Evolutionary conservation across 257 asterid species (phyloP).

Genomic region (Asclepias syriaca): DNA sequence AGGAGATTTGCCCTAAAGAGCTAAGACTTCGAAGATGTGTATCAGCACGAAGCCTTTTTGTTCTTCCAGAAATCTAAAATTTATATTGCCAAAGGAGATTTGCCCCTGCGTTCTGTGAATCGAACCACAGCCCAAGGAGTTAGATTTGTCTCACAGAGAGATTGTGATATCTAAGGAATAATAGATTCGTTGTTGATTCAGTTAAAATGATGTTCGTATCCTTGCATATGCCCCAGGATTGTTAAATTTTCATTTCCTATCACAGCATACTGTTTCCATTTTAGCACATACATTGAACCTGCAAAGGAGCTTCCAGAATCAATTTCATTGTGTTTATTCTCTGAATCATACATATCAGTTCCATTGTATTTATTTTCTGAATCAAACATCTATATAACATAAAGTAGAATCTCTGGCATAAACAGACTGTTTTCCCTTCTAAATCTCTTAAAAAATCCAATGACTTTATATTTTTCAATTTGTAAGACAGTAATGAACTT

Average conservation of each 20-base stretch:
- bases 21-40: slow-evolving; percentile 19
- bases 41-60: slow-evolving; percentile 23
- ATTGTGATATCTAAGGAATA: slow-evolving; percentile 17
- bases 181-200: slow-evolving; percentile 20
- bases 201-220: slow-evolving; percentile 4
- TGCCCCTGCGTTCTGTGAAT: slow-evolving; percentile 34
- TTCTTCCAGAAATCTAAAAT: slow-evolving; percentile 29
- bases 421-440: not conserved
- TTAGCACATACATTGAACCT: slow-evolving; percentile 9
- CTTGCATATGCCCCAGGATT: not conserved
- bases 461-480: not conserved
- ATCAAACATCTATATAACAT: not conserved
- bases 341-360: slow-evolving; percentile 1
- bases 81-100: slow-evolving; percentile 61
- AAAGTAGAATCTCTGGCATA: not conserved
- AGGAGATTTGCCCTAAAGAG: slow-evolving; percentile 57
- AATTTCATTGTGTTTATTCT: not conserved
- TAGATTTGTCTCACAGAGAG: slow-evolving; percentile 22
- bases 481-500: not conserved
- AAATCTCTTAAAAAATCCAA: not conserved
- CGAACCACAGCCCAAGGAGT: slow-evolving; percentile 30
- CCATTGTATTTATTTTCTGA: not conserved
- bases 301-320: slow-evolving; percentile 6
- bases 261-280: slow-evolving; percentile 4
- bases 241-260: not conserved